Percentiles rank a stretch among this genome's conserved stretches.
These are phyloP conservation scores for Chloris gayana DNA, from an alignment of 176 grass and related monocot genomes.

Conservation along the genomic window DNA sequence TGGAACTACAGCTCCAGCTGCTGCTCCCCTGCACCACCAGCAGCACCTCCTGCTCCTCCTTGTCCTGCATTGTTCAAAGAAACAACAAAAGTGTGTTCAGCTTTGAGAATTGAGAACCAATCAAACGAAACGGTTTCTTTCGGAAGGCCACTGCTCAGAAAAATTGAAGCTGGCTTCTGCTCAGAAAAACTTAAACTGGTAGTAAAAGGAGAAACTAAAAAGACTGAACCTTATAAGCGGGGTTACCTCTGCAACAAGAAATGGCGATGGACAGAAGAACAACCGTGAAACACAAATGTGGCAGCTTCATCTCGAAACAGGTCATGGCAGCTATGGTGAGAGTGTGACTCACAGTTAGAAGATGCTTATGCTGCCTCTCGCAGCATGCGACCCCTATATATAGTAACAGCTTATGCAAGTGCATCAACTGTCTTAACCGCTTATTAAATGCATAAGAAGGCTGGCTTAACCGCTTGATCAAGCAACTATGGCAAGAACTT, in stretches of 20 bases:
- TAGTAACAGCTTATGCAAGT: constrained; percentile 1
- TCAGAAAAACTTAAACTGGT: neutral
- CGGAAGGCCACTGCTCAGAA: neutral
- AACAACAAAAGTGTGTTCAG: neutral
- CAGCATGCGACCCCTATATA: neutral
- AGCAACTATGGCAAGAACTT: constrained; percentile 9
- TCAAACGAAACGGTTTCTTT: neutral
- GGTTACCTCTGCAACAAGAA: constrained; percentile 63
- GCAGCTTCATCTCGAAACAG: constrained; percentile 36
- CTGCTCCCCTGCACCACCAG: constrained; percentile 9
- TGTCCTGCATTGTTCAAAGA: constrained; percentile 46
- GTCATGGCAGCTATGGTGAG: constrained; percentile 39
- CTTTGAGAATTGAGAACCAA: neutral
- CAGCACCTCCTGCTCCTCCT: constrained; percentile 37
- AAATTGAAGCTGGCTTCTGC: neutral
- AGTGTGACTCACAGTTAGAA: neutral
- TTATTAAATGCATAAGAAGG: neutral
- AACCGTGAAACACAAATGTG: constrained; percentile 20
- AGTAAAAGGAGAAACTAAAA: neutral
- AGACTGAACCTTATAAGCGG: neutral
- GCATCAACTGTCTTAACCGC: constrained; percentile 29
- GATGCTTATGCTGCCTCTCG: neutral
- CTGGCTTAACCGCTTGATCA: neutral
- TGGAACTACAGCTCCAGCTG: constrained; percentile 22
- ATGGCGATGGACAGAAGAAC: constrained; percentile 46